Evolutionary conservation across 2,329 filamentous ascomycete genomes (phyloP).

Genomic region (Trichoderma sp.): DNA sequence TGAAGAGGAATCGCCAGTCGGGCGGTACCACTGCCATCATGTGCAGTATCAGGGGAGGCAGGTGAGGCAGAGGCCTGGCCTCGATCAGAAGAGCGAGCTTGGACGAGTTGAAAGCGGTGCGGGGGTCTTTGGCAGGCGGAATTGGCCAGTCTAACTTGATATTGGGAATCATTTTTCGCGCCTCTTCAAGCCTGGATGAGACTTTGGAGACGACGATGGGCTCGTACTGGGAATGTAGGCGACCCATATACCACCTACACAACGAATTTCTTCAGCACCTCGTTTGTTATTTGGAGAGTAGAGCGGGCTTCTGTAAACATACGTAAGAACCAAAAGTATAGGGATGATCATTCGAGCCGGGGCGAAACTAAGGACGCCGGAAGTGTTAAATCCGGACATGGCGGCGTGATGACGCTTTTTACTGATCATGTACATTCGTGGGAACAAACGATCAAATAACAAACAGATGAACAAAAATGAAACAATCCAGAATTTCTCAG

Average conservation of each 20-base stretch:
- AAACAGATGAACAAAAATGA: not conserved
- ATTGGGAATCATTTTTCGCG: conserved; percentile 39
- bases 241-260: conserved; percentile 47
- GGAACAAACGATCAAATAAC: not conserved
- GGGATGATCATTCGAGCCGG: not conserved
- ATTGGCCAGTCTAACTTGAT: conserved; percentile 41
- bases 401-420: not conserved
- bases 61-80: conserved; percentile 47
- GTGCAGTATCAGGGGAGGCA: conserved; percentile 54
- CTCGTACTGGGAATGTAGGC: conserved; percentile 35
- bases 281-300: too few species aligned
- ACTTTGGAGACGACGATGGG: conserved; percentile 42
- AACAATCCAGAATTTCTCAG: not conserved
- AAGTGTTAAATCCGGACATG: conserved; percentile 15
- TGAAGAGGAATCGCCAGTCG: conserved; percentile 58
- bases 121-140: conserved; percentile 31
- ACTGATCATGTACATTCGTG: not conserved
- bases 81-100: conserved; percentile 59
- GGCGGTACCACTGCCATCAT: conserved; percentile 56
- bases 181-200: conserved; percentile 39
- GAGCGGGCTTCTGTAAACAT: not conserved
- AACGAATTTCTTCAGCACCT: not conserved
- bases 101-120: conserved; percentile 43
- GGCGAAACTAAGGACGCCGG: not conserved
- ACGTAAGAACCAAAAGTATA: not conserved